Evolutionary conservation across 2,329 filamentous ascomycete genomes (phyloP), one percentile per base, ranked within the genome.

Genomic region (Hypomyces rosellus): DNA sequence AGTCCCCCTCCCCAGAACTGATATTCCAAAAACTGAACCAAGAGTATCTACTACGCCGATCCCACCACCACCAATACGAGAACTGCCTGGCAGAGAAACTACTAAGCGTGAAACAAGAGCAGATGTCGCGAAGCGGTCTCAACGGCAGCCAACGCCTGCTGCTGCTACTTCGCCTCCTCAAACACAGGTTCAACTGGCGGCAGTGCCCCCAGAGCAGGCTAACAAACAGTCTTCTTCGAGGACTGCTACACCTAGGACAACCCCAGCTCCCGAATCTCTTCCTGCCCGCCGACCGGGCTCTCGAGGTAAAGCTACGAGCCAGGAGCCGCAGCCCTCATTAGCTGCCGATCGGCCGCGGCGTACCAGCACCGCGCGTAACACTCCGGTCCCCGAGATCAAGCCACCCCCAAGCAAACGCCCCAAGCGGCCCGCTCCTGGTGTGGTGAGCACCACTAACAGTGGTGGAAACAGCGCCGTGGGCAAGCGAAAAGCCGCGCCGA

Each of bases 371-470:
- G 75, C 77, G 49, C 72, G 77, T 52, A 80, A 77, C 59, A 82
- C 79, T 1, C 79, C 79, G 11, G 77, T 70, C 8, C 77, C 78
- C 8, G 77, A 79, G 55, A 53, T 64, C 30, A 60, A 56, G 43
- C 70, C 70, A 49, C 70, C 68, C 48, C 63, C 69, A n/a, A 74
- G 69, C 57, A 80, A 82, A 61, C 80, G 86, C 46, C 73, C 77
- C 48, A 89, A 85, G 69, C 74, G 83, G 51, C 86, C 86, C 42
- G 86, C 84, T 30, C 87, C 86, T 11, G 86, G 86, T 51, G 75
- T 87, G 56, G 80, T 90, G 59, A 87, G 75, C 63, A 75, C 75
- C 56, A 82, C 77, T 34, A 80, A 74, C 65, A 77, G 76, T 58
- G 79, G 79, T 61, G 77, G 79, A 61, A 82, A 74, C 63, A 82